Evolutionary conservation across 768 basidiomycete species (phyloP).

Genomic region (Tricholoma sp.): DNA sequence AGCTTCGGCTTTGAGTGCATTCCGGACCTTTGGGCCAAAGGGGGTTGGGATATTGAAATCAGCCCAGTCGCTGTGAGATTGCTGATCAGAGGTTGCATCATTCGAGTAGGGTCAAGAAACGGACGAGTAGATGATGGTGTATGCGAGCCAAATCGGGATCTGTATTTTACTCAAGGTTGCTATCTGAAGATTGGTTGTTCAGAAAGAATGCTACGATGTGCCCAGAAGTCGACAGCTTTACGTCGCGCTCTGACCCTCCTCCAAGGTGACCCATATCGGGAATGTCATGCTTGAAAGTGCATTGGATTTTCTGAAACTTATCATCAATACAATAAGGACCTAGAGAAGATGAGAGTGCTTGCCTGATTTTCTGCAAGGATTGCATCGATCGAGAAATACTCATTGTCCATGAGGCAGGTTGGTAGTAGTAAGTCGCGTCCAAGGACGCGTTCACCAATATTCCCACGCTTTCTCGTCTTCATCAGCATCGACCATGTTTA

Average conservation of each 20-base stretch:
- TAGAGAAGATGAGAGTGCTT: conserved; percentile 3
- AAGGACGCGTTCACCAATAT: conserved; percentile 9
- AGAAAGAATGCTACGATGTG: neutral
- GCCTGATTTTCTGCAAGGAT: conserved; percentile 93
- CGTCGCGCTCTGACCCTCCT: conserved; percentile 81
- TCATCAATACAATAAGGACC: neutral
- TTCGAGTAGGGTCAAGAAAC: conserved; percentile 10
- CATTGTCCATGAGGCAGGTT: conserved; percentile 62
- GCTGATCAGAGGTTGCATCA: neutral
- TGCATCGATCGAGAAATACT: conserved; percentile 89
- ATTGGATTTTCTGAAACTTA: conserved; percentile 75
- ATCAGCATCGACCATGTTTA: conserved; percentile 12
- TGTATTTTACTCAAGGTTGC: conserved; percentile 70
- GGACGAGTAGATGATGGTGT: conserved; percentile 79
- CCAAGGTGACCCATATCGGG: conserved; percentile 86
- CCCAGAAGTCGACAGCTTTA: conserved; percentile 28
- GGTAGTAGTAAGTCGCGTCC: conserved; percentile 10
- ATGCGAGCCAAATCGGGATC: conserved; percentile 88
- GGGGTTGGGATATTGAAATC: conserved; percentile 81
- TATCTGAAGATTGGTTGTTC: conserved; percentile 46
- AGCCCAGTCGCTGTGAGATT: conserved; percentile 72
- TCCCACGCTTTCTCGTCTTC: conserved; percentile 10
- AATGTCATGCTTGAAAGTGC: conserved; percentile 84
- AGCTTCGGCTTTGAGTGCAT: conserved; percentile 87
- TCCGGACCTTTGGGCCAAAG: conserved; percentile 71